Evolutionary conservation across 306 rosid species (phyloP), one percentile per base, ranked within the genome.

Genomic region (Rosa multiflora): DNA sequence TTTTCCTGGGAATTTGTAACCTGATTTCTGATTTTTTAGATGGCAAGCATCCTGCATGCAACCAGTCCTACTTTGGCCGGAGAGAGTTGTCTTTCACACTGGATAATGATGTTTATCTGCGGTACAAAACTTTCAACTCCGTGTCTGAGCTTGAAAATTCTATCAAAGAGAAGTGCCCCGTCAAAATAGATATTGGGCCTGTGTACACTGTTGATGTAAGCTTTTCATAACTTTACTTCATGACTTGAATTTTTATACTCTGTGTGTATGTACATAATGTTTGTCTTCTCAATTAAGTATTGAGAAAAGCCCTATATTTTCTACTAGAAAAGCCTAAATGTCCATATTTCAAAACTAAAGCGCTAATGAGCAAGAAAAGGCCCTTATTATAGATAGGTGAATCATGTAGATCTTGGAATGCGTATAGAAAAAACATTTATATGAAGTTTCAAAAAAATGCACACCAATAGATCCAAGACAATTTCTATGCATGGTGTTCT

Each of bases 21-120:
- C 55, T 72, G 64, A 73, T 51, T 48, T 74, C 55, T 72, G 64
- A 73, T 51, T 48, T 73, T 84, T 82, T 80, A 91, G 99, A 95
- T 86, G 99, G 94, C 68, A 95, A 93, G 91, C 99, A 95, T 82
- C 99, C 98, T 37, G 97, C 85, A 26, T 91, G 93, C 70, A 94
- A 93, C 74, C 83, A 80, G 44, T 87, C 97, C 49, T 93, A 95
- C 70, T 72, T 91, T 59, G 85, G 94, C 70, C 84, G 97, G 72
- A 90, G 98, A 83, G 98, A 93, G 67, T 93, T 93, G 78, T 90
- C 99, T 0, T 91, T 84, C 86, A 91, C 98, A 14, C 81, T 90
- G 63, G 91, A 88, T n/a, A 84, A 89, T 66, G 94, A 95, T 59
- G 84, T 93, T 68, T 93, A 84, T 83, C 76, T 90, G 77, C 92